A percentile compares a stretch with the other conserved stretches of the same genome.
Conservation (phyloP, 371 early-diverging fungal genomes). For the Syncephalastrum sp. region DNA sequence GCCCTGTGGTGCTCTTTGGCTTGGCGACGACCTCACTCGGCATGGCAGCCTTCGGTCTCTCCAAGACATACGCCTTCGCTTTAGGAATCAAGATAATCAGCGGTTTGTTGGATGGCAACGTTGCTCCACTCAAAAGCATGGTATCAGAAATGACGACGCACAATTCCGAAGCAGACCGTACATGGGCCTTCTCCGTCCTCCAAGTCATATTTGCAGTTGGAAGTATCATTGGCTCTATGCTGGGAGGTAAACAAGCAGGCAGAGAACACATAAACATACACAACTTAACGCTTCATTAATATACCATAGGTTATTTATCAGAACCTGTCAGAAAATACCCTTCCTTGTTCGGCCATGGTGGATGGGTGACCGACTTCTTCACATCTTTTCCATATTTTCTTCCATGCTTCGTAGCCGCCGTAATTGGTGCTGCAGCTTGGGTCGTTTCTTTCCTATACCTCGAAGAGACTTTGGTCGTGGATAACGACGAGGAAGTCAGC, state of each 20-base stretch:
- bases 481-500: neutral
- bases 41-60: conserved; percentile 73
- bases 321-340: conserved; percentile 75
- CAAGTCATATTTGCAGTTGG: conserved; percentile 61
- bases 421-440: conserved; percentile 62
- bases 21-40: conserved; percentile 70
- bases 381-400: conserved; percentile 77
- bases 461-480: conserved; percentile 63
- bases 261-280: neutral
- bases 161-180: conserved; percentile 33
- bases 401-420: conserved; percentile 75
- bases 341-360: conserved; percentile 57
- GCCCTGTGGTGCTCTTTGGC: conserved; percentile 81
- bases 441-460: conserved; percentile 66
- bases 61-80: conserved; percentile 67
- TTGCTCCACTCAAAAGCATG: conserved; percentile 86
- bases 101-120: conserved; percentile 69
- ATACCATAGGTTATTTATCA: conserved; percentile 58
- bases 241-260: conserved; percentile 54
- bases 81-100: conserved; percentile 62
- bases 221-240: conserved; percentile 64
- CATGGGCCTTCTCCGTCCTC: conserved; percentile 55
- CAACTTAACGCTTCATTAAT: neutral
- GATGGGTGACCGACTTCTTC: conserved; percentile 53
- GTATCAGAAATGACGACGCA: conserved; percentile 79